These are phyloP conservation scores for Ichthyophthirius multifiliis DNA, from an alignment of 169 alveolate species.

Conservation along the genomic window DNA sequence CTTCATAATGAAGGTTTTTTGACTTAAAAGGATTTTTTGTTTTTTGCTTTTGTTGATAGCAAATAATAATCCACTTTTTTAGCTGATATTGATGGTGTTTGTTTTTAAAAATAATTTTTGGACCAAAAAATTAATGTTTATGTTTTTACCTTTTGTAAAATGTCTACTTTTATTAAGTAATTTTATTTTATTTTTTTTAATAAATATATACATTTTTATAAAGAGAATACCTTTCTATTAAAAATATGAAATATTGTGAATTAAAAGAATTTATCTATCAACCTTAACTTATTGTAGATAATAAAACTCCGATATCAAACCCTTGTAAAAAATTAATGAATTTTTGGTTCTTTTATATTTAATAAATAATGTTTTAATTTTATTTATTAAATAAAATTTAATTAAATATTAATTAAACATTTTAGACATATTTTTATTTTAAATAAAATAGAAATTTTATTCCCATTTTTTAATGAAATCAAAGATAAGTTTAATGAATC, in stretches of 20 bases:
- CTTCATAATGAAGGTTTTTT: neutral
- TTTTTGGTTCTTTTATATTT: neutral
- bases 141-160: conserved; percentile 5
- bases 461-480: neutral
- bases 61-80: neutral
- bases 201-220: too few species aligned
- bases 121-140: neutral
- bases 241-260: neutral
- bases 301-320: neutral
- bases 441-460: neutral
- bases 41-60: neutral
- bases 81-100: neutral
- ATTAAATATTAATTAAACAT: too few species aligned
- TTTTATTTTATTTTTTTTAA: too few species aligned
- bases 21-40: neutral
- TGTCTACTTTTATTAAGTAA: neutral
- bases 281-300: neutral
- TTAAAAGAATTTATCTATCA: neutral
- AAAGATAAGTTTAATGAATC: conserved; percentile 9
- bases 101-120: neutral
- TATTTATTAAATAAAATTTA: too few species aligned
- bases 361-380: neutral
- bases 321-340: neutral
- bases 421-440: neutral
- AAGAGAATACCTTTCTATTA: conserved; percentile 7